These are phyloP conservation scores for Rhytidhysteron rufulum DNA, from an alignment of 2,329 filamentous ascomycete genomes.

Conservation along the genomic window DNA sequence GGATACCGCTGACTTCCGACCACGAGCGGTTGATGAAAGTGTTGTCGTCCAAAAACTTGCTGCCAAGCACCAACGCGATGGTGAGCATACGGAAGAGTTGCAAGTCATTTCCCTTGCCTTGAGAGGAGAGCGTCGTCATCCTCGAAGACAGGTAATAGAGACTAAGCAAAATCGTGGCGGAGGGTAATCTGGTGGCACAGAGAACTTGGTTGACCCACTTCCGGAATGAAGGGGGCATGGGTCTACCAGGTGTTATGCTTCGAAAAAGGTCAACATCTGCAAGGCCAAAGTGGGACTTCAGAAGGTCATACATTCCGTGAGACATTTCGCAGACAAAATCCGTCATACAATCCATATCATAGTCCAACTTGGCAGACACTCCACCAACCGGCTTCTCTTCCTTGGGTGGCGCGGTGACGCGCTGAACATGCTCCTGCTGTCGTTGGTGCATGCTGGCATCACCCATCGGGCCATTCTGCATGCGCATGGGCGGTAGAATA, in stretches of 20 bases:
- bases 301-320: conserved; percentile 63
- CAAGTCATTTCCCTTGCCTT: conserved; percentile 53
- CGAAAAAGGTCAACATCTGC: conserved; percentile 60
- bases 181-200: conserved; percentile 83
- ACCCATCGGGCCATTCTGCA: conserved; percentile 35
- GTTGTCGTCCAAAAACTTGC: conserved; percentile 96
- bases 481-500: conserved; percentile 46
- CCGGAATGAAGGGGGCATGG: conserved; percentile 70
- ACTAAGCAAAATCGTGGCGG: conserved; percentile 84
- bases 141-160: conserved; percentile 85
- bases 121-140: conserved; percentile 66
- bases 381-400: conserved; percentile 72
- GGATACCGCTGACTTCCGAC: conserved; percentile 90
- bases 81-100: conserved; percentile 87
- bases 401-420: conserved; percentile 43
- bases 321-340: conserved; percentile 93
- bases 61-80: conserved; percentile 77
- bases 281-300: conserved; percentile 53
- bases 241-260: conserved; percentile 60
- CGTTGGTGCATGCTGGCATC: conserved; percentile 33
- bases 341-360: conserved; percentile 94
- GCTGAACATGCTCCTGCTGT: conserved; percentile 37
- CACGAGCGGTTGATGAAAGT: conserved; percentile 97
- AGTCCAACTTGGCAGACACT: conserved; percentile 90
- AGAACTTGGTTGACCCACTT: conserved; percentile 92